phyloP scores from a whole-genome alignment of 1,284 basidiomycete species.

The Leccinum griseonigrum region DNA sequence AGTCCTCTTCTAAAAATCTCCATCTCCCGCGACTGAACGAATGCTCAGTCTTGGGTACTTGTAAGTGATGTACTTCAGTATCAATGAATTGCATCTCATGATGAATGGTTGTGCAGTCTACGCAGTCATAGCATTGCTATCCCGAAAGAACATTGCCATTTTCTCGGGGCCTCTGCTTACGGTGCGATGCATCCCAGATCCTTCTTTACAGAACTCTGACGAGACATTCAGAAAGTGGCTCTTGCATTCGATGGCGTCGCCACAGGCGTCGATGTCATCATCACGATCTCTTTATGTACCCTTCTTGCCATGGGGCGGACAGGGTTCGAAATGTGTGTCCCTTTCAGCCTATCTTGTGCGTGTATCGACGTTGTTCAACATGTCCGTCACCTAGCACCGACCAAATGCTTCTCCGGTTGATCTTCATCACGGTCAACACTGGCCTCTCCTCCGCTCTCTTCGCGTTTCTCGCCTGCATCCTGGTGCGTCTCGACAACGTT shows the following conservation, averaged over 20 bases:
- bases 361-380: not conserved
- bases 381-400: slow-evolving; percentile 15
- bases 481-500: slow-evolving; percentile 13
- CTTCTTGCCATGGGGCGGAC: slow-evolving; percentile 24
- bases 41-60: slow-evolving; percentile 14
- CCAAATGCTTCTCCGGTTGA: slow-evolving; percentile 23
- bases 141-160: slow-evolving; percentile 17
- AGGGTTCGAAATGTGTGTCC: slow-evolving; percentile 21
- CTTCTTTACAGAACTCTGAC: slow-evolving; percentile 7
- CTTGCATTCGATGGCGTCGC: slow-evolving; percentile 16
- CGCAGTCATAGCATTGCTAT: slow-evolving; percentile 14
- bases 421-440: slow-evolving; percentile 25
- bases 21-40: slow-evolving; percentile 6
- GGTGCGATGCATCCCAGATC: slow-evolving; percentile 8
- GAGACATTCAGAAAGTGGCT: slow-evolving; percentile 12
- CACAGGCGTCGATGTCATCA: slow-evolving; percentile 20
- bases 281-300: slow-evolving; percentile 22
- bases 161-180: slow-evolving; percentile 18
- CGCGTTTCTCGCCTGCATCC: slow-evolving; percentile 21
- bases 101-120: slow-evolving; percentile 14
- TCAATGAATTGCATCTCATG: slow-evolving; percentile 6
- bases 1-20: not conserved
- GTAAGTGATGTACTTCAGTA: slow-evolving; percentile 9
- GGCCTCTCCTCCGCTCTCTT: slow-evolving; percentile 27
- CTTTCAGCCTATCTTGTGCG: not conserved